Conservation (phyloP, 2,329 filamentous ascomycete genomes). For the Fusarium dimerum region DNA sequence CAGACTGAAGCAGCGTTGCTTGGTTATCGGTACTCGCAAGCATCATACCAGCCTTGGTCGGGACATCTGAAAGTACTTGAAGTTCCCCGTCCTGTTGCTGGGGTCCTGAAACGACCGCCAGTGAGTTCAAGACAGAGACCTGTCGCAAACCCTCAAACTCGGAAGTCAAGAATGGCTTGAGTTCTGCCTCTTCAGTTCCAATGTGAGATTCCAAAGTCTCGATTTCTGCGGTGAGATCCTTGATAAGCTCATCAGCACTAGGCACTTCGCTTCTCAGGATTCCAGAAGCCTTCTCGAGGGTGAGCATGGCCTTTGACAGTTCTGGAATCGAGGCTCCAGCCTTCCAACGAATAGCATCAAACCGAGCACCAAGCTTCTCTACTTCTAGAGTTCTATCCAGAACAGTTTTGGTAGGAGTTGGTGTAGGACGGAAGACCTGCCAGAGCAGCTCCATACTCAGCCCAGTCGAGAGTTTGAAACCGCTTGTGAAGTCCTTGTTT, state of each 20-base stretch:
- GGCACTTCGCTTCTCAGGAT: constrained; percentile 48
- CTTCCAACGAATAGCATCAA: constrained; percentile 63
- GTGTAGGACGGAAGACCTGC: constrained; percentile 67
- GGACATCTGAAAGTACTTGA: constrained; percentile 48
- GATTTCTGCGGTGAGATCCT: constrained; percentile 53
- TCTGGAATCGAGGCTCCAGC: constrained; percentile 52
- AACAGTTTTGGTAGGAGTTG: constrained; percentile 48
- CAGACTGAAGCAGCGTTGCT: constrained; percentile 45
- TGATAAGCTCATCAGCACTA: constrained; percentile 49
- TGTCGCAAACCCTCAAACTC: constrained; percentile 62
- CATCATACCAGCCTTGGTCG: constrained; percentile 37
- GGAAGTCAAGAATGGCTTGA: constrained; percentile 51
- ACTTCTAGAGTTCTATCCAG: constrained; percentile 52
- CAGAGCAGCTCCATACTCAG: constrained; percentile 80
- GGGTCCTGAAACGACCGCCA: not conserved
- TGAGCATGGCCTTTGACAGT: constrained; percentile 53
- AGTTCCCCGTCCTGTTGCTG: constrained; percentile 38
- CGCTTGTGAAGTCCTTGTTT: constrained; percentile 62
- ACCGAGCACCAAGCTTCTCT: constrained; percentile 57
- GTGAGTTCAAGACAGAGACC: constrained; percentile 44
- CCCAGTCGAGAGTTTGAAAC: constrained; percentile 73
- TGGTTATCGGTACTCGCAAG: constrained; percentile 36
- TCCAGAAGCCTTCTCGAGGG: constrained; percentile 57
- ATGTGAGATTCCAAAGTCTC: constrained; percentile 50
- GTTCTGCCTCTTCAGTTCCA: constrained; percentile 41